These are phyloP conservation scores for Haberlea rhodopensis DNA, from an alignment of 257 asterid species.

Conservation along the genomic window DNA sequence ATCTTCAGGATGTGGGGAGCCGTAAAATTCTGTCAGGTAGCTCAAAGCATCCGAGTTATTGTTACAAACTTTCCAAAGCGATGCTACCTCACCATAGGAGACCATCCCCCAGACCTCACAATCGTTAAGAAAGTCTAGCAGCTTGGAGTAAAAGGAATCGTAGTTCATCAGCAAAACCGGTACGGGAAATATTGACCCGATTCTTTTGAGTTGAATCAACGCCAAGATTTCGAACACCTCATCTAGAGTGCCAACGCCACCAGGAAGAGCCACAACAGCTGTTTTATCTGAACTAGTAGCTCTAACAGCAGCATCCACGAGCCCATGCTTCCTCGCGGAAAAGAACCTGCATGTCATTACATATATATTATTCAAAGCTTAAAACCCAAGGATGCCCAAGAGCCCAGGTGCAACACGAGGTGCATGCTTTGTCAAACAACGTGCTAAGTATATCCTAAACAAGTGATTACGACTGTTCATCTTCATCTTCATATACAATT, in stretches of 20 bases:
- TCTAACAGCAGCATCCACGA: conserved; percentile 97
- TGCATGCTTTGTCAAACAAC: too few species aligned
- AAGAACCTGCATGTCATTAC: conserved; percentile 57
- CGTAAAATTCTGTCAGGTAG: conserved; percentile 62
- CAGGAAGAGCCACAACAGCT: conserved; percentile 81
- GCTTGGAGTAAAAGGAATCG: conserved; percentile 67
- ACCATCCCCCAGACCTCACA: conserved; percentile 80
- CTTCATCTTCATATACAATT: too few species aligned
- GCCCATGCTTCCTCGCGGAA: conserved; percentile 92
- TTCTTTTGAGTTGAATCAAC: conserved; percentile 66
- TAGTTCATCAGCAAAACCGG: conserved; percentile 92
- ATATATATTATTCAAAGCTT: too few species aligned
- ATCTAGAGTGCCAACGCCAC: conserved; percentile 91
- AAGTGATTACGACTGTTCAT: too few species aligned
- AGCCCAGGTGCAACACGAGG: too few species aligned
- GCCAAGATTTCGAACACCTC: conserved; percentile 86
- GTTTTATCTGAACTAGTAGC: too few species aligned
- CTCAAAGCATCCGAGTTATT: conserved; percentile 71
- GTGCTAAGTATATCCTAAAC: too few species aligned
- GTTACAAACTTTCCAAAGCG: conserved; percentile 74
- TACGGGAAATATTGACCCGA: conserved; percentile 66
- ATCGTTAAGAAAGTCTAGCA: conserved; percentile 67
- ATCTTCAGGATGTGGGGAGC: conserved; percentile 30
- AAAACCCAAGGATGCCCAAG: too few species aligned
- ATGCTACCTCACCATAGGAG: conserved; percentile 62